Conservation (phyloP, 2,329 filamentous ascomycete genomes). For the Nemania diffusa region DNA sequence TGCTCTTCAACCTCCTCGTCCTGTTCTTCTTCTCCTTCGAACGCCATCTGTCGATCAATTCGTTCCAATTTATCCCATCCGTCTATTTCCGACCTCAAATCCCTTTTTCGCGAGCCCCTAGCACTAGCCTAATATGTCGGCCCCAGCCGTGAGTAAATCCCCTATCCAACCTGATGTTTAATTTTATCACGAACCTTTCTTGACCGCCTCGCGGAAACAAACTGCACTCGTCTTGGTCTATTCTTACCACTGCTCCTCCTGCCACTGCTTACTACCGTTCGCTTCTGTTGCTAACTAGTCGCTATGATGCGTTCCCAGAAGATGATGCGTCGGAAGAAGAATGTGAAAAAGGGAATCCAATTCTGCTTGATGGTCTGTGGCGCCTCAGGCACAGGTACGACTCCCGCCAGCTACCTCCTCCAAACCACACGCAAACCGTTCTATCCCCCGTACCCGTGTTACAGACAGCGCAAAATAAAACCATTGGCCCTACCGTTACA, state of each 20-base stretch:
- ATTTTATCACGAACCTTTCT: constrained; percentile 37
- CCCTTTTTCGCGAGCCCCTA: constrained; percentile 39
- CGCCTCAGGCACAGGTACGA: constrained; percentile 95
- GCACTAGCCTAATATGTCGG: constrained; percentile 51
- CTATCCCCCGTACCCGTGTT: not conserved
- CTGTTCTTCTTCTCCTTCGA: constrained; percentile 11
- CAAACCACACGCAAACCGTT: constrained; percentile 23
- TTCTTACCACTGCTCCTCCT: constrained; percentile 2
- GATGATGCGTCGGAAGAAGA: constrained; percentile 99
- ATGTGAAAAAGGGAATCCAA: constrained; percentile 99
- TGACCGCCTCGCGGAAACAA: constrained; percentile 34
- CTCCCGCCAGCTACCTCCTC: constrained; percentile 9
- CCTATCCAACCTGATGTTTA: constrained; percentile 40
- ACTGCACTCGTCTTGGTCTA: constrained; percentile 18
- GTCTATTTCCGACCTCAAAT: constrained; percentile 28
- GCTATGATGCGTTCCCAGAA: constrained; percentile 65
- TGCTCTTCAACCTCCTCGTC: constrained; percentile 29
- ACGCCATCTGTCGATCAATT: constrained; percentile 32
- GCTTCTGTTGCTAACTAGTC: constrained; percentile 39
- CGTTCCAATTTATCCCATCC: constrained; percentile 22
- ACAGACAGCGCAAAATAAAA: constrained; percentile 19
- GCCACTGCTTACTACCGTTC: constrained; percentile 9
- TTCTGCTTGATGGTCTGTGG: constrained; percentile 99
- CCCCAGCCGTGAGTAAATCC: constrained; percentile 50
- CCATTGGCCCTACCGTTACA: constrained; percentile 10